Evolutionary conservation across 2,329 filamentous ascomycete genomes (phyloP).

Genomic region (Pestalotiopsis fici): DNA sequence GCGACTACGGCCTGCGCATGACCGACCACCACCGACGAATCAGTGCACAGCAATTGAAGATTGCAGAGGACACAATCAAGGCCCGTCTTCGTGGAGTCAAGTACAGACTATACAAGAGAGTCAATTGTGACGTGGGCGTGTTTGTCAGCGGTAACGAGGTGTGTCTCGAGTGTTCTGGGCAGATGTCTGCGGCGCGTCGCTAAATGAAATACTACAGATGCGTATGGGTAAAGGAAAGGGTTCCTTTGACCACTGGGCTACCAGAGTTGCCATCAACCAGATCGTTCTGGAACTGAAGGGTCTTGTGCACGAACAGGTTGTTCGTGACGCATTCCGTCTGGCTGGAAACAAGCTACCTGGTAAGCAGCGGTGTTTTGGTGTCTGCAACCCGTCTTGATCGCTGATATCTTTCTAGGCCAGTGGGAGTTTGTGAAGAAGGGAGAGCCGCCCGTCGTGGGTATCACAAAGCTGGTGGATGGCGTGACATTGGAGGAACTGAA

Average conservation of each 20-base stretch:
- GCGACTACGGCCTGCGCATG: constrained; percentile 93
- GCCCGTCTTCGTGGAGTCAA: constrained; percentile 84
- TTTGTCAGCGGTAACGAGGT: constrained; percentile 92
- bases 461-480: constrained; percentile 83
- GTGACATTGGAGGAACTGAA: constrained; percentile 83
- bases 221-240: constrained; percentile 99
- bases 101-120: constrained; percentile 88
- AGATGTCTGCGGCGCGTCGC: not conserved
- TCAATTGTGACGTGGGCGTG: constrained; percentile 91
- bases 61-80: constrained; percentile 93
- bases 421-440: constrained; percentile 96
- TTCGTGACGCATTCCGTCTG: constrained; percentile 87
- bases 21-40: constrained; percentile 90
- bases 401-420: constrained; percentile 51
- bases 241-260: constrained; percentile 94
- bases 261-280: constrained; percentile 85
- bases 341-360: constrained; percentile 94
- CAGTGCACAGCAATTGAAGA: constrained; percentile 81
- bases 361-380: constrained; percentile 41
- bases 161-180: too few species aligned
- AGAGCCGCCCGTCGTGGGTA: constrained; percentile 84
- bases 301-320: constrained; percentile 90
- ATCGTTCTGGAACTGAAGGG: constrained; percentile 93
- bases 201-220: constrained; percentile 48
- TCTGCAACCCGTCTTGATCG: not conserved